Percentiles rank a stretch among this genome's conserved stretches.
Evolutionary conservation across 371 early-diverging fungal species (phyloP).

Genomic region (Apophysomyces trapeziformis): DNA sequence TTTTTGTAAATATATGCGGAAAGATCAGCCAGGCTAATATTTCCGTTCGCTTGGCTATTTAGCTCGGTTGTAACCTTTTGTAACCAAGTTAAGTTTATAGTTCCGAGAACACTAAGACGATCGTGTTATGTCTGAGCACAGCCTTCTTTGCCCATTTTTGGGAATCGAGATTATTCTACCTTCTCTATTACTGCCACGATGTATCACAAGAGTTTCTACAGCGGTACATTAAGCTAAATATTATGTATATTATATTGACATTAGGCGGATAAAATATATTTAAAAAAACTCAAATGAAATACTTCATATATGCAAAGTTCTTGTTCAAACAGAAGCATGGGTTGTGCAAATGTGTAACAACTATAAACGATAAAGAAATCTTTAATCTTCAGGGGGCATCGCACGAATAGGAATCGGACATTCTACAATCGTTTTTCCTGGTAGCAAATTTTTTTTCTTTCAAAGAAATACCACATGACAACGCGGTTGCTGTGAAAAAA

Average conservation of each 20-base stretch:
- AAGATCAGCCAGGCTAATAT: background rate
- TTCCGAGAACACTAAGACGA: constrained; percentile 7
- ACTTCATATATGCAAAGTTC: constrained; percentile 6
- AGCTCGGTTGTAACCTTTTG: background rate
- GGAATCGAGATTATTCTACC: background rate
- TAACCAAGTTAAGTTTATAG: background rate
- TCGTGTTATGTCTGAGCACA: constrained; percentile 3
- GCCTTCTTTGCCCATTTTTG: constrained; percentile 9
- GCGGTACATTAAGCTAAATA: background rate
- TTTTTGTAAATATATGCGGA: constrained; percentile 3
- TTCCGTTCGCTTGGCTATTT: background rate
- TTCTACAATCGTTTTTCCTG: constrained; percentile 1
- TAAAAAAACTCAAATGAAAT: constrained; percentile 6
- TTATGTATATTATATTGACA: background rate
- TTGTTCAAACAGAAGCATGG: background rate
- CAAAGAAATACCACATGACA: background rate
- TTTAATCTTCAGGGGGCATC: constrained; percentile 2
- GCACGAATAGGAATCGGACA: constrained; percentile 6
- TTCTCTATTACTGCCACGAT: background rate
- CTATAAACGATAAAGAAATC: background rate
- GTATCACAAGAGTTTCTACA: background rate
- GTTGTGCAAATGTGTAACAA: constrained; percentile 11
- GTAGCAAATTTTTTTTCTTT: background rate
- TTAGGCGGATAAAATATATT: background rate
- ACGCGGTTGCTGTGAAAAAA: background rate